Percentiles rank a stretch among this genome's conserved stretches.
phyloP scores from a whole-genome alignment of 306 rosid species.

The Quercus glauca region DNA sequence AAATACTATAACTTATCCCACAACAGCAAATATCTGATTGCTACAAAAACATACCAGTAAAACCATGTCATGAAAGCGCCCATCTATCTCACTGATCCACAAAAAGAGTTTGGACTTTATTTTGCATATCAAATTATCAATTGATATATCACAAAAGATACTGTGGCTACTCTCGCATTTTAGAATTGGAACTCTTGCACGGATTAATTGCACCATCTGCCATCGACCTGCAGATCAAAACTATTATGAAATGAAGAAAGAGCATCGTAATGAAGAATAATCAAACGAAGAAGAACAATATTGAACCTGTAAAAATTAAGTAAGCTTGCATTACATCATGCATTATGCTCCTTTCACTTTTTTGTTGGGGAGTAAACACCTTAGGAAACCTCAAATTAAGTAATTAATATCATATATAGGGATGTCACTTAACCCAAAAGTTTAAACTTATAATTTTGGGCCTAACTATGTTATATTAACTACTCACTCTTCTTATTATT shows the following conservation, averaged over 20 bases:
- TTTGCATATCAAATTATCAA: slow-evolving; percentile 69
- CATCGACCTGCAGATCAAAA: slow-evolving; percentile 64
- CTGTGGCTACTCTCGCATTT: slow-evolving; percentile 45
- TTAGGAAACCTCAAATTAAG: too few species aligned
- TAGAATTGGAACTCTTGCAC: slow-evolving; percentile 70
- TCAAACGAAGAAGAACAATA: slow-evolving; percentile 1
- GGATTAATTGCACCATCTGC: slow-evolving; percentile 42
- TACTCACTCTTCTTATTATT: too few species aligned
- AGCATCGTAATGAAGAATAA: not conserved
- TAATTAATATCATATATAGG: too few species aligned
- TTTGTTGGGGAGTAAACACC: too few species aligned
- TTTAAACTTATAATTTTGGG: too few species aligned
- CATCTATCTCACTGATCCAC: slow-evolving; percentile 69
- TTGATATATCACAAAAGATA: slow-evolving; percentile 78
- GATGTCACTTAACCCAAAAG: too few species aligned
- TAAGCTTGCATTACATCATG: not conserved
- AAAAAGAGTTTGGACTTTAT: slow-evolving; percentile 74
- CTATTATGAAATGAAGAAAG: slow-evolving; percentile 6
- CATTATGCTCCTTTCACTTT: not conserved
- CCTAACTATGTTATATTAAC: too few species aligned
- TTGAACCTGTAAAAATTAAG: not conserved
- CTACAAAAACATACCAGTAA: slow-evolving; percentile 66
- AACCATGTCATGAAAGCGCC: slow-evolving; percentile 77
- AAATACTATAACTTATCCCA: slow-evolving; percentile 23
- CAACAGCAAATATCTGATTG: slow-evolving; percentile 2